Evolutionary conservation across 202 grass and related monocot genomes (phyloP), one percentile per base, ranked within the genome.

Genomic region (Panicum hallii): DNA sequence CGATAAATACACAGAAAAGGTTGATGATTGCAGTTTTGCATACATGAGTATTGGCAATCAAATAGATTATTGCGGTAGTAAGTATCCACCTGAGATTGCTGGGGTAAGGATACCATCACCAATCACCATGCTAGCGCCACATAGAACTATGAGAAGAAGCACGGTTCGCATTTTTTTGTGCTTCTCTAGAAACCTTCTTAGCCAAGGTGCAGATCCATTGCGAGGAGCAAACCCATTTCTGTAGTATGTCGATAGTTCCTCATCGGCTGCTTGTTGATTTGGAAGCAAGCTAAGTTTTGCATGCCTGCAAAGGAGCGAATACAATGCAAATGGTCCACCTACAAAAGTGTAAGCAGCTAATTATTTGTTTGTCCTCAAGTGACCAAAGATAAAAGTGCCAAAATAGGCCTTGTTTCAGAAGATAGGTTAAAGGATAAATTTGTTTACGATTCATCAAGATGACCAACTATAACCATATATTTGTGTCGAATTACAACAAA

Each of bases 251-350:
- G 97, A 94, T 48, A 99, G 88, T 63, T 99, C 97, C 82, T 99
- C 97, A 85, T 99, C 97, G 1, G 91, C 97, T 70, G 97, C 90
- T 88, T 99, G 97, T 83, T 99, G 97, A 81, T 99, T 99, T 46
- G 97, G 93, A 78, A 99, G 87, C 64, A 99, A 84, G 68, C 97
- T 96, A 71, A 99, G 81, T 55, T 94, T 99, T 80, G 93, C 90
- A 88, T 99, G 97, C 90, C 97, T 91, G 69, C 97, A 99, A 78
- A 99, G 91, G 45, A 99, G 85, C 0, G 97, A 99, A 82, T 99
- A 99, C 45, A 99, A 42, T 70, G 97, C 97, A 87, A 99, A 99
- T 75, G 93, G 91, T 74, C 97, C 97, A 82, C 97, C 97, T 99
- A 77, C 80, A 90, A 79, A 81, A 87, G 56, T 20, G 69, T 49